Conservation (phyloP, 2,329 filamentous ascomycete species). For the Grosmannia huntii region DNA sequence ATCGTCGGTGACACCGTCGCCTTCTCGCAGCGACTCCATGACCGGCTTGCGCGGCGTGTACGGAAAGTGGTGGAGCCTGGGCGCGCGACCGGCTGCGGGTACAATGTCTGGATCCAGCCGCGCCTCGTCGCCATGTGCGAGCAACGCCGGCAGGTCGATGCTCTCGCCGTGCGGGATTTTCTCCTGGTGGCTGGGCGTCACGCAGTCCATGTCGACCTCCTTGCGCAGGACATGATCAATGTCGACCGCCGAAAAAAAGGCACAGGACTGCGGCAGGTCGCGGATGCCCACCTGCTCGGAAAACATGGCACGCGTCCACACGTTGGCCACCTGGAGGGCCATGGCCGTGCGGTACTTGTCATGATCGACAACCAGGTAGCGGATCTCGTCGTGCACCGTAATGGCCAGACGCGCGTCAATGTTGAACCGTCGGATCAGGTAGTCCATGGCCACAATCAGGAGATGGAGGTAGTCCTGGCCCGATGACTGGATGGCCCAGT, state of each 20-base stretch:
- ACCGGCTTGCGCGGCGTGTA: slow-evolving; percentile 66
- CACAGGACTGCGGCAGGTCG: slow-evolving; percentile 85
- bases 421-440: slow-evolving; percentile 73
- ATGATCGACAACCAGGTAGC: slow-evolving; percentile 74
- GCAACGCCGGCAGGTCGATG: slow-evolving; percentile 66
- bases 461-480: slow-evolving; percentile 96
- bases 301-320: slow-evolving; percentile 98
- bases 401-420: slow-evolving; percentile 77
- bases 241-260: slow-evolving; percentile 91
- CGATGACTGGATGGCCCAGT: slow-evolving; percentile 97
- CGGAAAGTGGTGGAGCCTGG: slow-evolving; percentile 44
- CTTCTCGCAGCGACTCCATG: slow-evolving; percentile 55
- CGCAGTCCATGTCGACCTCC: slow-evolving; percentile 94
- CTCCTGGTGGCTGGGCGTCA: slow-evolving; percentile 74
- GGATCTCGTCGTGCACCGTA: slow-evolving; percentile 94
- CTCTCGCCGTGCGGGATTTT: slow-evolving; percentile 77
- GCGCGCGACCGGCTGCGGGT: slow-evolving; percentile 38
- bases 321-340: slow-evolving; percentile 83
- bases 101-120: slow-evolving; percentile 52
- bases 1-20: slow-evolving; percentile 28
- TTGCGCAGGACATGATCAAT: slow-evolving; percentile 94
- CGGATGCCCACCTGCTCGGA: slow-evolving; percentile 92
- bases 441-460: slow-evolving; percentile 89
- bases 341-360: slow-evolving; percentile 85
- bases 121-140: slow-evolving; percentile 58